A percentile compares a stretch with the other conserved stretches of the same genome.
Conservation (phyloP, 495 filamentous ascomycete genomes). For the Tuber umbilicatum region DNA sequence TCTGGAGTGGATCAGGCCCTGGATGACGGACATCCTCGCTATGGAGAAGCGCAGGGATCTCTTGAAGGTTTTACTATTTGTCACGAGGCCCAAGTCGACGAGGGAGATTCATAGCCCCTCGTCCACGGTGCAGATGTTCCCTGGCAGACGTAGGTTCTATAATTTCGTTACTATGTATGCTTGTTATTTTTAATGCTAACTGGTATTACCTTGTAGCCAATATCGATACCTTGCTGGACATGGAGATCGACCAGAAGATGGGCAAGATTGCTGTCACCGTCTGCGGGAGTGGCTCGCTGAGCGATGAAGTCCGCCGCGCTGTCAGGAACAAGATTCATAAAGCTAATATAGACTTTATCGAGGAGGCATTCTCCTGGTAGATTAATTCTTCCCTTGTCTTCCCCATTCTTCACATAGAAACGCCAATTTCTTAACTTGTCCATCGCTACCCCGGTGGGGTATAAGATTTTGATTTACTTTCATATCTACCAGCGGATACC, state of each 20-base stretch:
- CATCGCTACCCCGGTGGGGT: neutral
- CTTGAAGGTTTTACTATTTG: slow-evolving; percentile 77
- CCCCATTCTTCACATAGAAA: slow-evolving; percentile 19
- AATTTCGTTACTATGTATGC: slow-evolving; percentile 42
- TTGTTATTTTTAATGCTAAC: slow-evolving; percentile 13
- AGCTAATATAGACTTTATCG: slow-evolving; percentile 75
- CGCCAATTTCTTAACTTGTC: slow-evolving; percentile 14
- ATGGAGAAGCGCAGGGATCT: slow-evolving; percentile 77
- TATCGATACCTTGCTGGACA: slow-evolving; percentile 63
- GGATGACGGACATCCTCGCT: slow-evolving; percentile 89
- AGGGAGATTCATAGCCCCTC: slow-evolving; percentile 77
- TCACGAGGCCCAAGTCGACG: slow-evolving; percentile 71
- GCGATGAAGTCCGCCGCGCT: slow-evolving; percentile 75
- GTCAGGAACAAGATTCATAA: slow-evolving; percentile 59
- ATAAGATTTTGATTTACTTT: too few relatives aligned
- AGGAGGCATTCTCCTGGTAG: slow-evolving; percentile 90
- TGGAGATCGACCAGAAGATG: slow-evolving; percentile 67
- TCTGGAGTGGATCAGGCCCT: slow-evolving; percentile 84
- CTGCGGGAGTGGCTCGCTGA: slow-evolving; percentile 83
- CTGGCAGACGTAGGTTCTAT: slow-evolving; percentile 52
- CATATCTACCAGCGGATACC: neutral
- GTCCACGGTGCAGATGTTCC: slow-evolving; percentile 82
- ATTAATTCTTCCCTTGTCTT: neutral
- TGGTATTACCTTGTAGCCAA: slow-evolving; percentile 44
- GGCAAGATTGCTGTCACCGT: slow-evolving; percentile 81